Conservation (phyloP, 1,139 yeast species). For the Debaryomyces udenii region DNA sequence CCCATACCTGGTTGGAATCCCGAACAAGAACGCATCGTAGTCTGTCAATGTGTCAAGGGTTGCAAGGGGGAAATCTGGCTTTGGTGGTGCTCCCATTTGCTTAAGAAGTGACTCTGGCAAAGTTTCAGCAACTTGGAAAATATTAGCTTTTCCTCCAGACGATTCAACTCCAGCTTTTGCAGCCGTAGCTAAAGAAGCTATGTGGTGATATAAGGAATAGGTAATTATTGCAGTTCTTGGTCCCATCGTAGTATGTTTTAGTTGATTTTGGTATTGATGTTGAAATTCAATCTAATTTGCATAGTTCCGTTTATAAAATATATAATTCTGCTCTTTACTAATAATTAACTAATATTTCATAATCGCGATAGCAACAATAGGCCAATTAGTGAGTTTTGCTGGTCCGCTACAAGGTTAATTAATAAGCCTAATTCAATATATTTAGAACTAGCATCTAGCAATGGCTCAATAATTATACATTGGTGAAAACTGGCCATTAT, state of each 20-base stretch:
- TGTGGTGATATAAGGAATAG: conserved; percentile 42
- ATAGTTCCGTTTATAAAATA: no score
- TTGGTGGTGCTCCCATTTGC: conserved; percentile 35
- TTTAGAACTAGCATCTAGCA: no score
- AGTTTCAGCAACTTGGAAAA: conserved; percentile 43
- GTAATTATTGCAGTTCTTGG: conserved; percentile 42
- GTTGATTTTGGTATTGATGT: no score
- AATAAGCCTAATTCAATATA: no score
- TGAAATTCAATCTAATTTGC: no score
- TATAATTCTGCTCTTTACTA: background rate
- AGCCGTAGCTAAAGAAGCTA: conserved; percentile 37
- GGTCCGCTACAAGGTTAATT: no score
- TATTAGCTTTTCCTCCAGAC: conserved; percentile 42
- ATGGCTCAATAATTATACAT: no score
- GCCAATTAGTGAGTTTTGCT: no score
- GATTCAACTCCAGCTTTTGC: conserved; percentile 39
- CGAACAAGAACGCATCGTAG: conserved; percentile 43
- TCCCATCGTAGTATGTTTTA: conserved; percentile 22
- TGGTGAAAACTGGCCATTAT: background rate
- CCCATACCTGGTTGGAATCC: conserved; percentile 45
- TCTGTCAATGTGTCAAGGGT: conserved; percentile 32
- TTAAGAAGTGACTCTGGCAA: conserved; percentile 33
- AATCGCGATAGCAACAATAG: no score
- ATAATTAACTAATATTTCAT: background rate
- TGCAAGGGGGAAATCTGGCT: conserved; percentile 37